A percentile compares a stretch with the other conserved stretches of the same genome.
phyloP scores from a whole-genome alignment of 2,329 filamentous ascomycete genomes.

The Aspergillus sp. region DNA sequence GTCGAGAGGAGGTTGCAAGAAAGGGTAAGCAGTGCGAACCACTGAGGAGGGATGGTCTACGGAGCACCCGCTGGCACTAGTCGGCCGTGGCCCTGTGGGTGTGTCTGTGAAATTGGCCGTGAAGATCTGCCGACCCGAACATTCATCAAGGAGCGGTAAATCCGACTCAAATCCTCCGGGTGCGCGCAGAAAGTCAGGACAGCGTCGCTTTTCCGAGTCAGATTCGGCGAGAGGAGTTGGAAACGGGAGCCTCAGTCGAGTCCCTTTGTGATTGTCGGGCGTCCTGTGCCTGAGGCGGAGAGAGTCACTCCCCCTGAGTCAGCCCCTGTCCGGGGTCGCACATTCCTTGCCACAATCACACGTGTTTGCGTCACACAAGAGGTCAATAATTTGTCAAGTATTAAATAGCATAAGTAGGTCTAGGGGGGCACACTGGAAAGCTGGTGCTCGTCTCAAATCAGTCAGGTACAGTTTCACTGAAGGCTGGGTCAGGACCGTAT shows the following conservation, averaged over 20 bases:
- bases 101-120: background rate
- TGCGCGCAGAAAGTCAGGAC: background rate
- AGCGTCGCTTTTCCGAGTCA: background rate
- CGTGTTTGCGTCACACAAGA: background rate
- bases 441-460: background rate
- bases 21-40: slow-evolving; percentile 25
- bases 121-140: background rate
- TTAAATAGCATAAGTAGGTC: background rate
- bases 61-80: slow-evolving; percentile 3
- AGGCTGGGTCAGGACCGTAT: background rate
- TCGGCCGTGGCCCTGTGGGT: background rate
- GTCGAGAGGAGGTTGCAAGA: slow-evolving; percentile 15
- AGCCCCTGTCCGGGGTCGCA: background rate
- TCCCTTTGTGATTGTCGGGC: background rate
- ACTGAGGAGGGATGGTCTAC: slow-evolving; percentile 3
- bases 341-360: background rate
- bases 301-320: background rate
- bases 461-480: background rate
- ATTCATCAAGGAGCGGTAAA: background rate
- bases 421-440: background rate
- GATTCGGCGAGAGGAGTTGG: background rate
- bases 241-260: background rate
- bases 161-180: background rate
- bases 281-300: background rate
- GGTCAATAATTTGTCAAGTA: background rate